A percentile compares a stretch with the other conserved stretches of the same genome.
Conservation (phyloP, 75 land plant species). For the Chamaecyparis obtusa region DNA sequence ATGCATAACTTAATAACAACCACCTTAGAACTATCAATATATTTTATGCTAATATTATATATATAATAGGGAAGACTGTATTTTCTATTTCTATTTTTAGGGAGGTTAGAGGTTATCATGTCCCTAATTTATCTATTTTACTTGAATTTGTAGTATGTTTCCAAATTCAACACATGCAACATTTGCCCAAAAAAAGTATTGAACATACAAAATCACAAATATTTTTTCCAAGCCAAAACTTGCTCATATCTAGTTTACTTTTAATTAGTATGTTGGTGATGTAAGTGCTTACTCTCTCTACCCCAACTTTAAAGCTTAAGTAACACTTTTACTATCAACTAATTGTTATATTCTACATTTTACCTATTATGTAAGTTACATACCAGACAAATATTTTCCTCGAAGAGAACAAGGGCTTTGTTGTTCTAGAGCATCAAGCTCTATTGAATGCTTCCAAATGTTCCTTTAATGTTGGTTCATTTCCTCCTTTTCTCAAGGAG, state of each 20-base stretch:
- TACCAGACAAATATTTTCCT: constrained; percentile 87
- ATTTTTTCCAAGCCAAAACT: constrained; percentile 91
- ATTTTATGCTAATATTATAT: background rate
- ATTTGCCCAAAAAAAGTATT: constrained; percentile 88
- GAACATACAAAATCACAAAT: constrained; percentile 74
- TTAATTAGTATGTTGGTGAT: constrained; percentile 91
- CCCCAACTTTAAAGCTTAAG: background rate
- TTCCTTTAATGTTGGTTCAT: constrained; percentile 70
- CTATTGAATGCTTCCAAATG: constrained; percentile 71
- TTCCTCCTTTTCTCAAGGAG: constrained; percentile 71
- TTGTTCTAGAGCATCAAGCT: constrained; percentile 88
- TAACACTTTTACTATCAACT: background rate
- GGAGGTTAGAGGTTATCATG: background rate
- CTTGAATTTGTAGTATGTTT: constrained; percentile 71
- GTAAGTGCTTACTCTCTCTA: constrained; percentile 32
- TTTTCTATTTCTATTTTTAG: background rate
- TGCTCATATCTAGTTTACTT: constrained; percentile 81
- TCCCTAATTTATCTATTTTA: background rate
- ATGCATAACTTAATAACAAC: background rate
- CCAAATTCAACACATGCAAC: constrained; percentile 93
- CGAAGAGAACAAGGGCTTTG: constrained; percentile 94
- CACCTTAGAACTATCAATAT: background rate
- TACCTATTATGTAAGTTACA: constrained; percentile 50
- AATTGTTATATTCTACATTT: background rate
- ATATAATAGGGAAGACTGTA: background rate